These are phyloP conservation scores for Colletotrichum costaricense DNA, from an alignment of 2,329 filamentous ascomycete species.

Conservation along the genomic window DNA sequence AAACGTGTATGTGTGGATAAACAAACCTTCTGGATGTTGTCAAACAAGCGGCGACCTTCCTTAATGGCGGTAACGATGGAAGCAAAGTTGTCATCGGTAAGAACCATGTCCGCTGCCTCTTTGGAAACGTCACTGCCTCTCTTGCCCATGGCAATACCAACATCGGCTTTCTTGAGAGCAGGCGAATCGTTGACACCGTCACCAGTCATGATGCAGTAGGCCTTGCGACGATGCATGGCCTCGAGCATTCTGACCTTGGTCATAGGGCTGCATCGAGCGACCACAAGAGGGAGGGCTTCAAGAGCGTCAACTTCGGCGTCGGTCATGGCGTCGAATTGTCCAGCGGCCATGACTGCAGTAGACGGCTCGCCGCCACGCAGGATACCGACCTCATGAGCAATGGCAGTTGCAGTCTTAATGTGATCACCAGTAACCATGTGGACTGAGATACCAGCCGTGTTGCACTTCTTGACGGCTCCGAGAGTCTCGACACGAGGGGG, in stretches of 20 bases:
- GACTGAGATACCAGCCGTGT: conserved; percentile 71
- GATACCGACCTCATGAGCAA: conserved; percentile 74
- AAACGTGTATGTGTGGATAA: conserved; percentile 4
- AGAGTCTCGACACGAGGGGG: conserved; percentile 76
- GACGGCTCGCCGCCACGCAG: conserved; percentile 54
- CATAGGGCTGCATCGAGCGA: conserved; percentile 76
- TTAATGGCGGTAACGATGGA: conserved; percentile 80
- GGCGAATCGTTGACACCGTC: conserved; percentile 82
- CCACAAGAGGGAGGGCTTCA: conserved; percentile 71
- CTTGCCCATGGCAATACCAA: conserved; percentile 81
- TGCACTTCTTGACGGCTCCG: conserved; percentile 68
- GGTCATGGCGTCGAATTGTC: conserved; percentile 71
- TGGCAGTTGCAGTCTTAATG: conserved; percentile 74
- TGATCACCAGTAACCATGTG: conserved; percentile 79
- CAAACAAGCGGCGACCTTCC: conserved; percentile 76
- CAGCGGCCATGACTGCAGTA: conserved; percentile 69
- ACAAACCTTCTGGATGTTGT: conserved; percentile 78
- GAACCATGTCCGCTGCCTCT: conserved; percentile 87
- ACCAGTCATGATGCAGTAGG: conserved; percentile 80
- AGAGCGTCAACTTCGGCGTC: conserved; percentile 73
- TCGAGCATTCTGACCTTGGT: conserved; percentile 83
- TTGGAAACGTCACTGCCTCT: conserved; percentile 80
- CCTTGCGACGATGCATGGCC: conserved; percentile 75
- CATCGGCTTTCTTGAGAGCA: conserved; percentile 77
- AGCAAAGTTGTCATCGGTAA: conserved; percentile 90